Conservation (phyloP, 345 rosid species). For the Luvunga scandens region DNA sequence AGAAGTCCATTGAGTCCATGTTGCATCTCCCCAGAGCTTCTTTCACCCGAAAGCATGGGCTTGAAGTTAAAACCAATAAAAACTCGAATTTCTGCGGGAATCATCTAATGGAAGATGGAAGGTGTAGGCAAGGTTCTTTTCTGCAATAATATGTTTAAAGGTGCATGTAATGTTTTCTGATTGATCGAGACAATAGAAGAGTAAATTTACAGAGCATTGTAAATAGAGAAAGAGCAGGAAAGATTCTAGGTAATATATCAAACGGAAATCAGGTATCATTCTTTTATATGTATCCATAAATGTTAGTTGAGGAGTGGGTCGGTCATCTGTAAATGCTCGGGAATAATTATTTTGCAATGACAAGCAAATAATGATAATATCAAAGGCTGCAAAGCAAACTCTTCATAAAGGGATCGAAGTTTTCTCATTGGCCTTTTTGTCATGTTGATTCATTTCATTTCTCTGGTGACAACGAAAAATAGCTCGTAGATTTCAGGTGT, state of each 20-base stretch:
- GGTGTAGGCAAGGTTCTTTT: conserved; percentile 3
- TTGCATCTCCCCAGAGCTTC: conserved; percentile 86
- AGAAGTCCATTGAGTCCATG: conserved; percentile 86
- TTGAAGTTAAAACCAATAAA: conserved; percentile 92
- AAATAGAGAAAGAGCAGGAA: conserved; percentile 26
- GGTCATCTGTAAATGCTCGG: conserved; percentile 30
- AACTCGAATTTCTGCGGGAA: conserved; percentile 46
- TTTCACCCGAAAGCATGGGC: conserved; percentile 99
- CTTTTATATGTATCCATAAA: conserved; percentile 34
- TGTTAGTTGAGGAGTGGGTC: conserved; percentile 6
- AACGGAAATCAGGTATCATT: conserved; percentile 24
- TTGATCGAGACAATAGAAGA: conserved; percentile 7
- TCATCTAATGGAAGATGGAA: conserved; percentile 12
- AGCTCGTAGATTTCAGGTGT: neutral
- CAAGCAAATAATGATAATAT: conserved; percentile 22
- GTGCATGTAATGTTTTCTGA: conserved; percentile 20
- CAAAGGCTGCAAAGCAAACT: neutral
- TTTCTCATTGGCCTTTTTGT: neutral
- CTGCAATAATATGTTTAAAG: conserved; percentile 21
- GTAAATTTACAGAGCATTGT: conserved; percentile 23
- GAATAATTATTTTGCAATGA: conserved; percentile 22
- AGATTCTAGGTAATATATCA: conserved; percentile 14
- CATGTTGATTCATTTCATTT: conserved; percentile 8
- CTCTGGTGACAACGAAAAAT: neutral
- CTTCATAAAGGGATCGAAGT: neutral